A percentile compares a stretch with the other conserved stretches of the same genome.
Evolutionary conservation across 176 grass and related monocot species (phyloP).

Genomic region (Cenchrus americanus): DNA sequence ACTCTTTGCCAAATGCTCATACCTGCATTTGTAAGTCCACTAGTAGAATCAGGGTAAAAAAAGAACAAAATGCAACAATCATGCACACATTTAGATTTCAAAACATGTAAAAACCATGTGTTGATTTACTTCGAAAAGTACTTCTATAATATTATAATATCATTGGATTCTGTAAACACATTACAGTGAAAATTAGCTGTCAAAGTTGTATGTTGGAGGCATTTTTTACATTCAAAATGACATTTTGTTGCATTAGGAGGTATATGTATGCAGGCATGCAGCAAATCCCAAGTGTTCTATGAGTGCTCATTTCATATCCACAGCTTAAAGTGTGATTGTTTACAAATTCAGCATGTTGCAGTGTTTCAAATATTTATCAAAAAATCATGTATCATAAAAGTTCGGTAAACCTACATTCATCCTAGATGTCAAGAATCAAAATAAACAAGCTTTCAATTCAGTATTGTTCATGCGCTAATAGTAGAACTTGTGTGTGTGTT

Average conservation of each 20-base stretch:
- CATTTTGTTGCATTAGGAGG: background rate
- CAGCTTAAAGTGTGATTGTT: background rate
- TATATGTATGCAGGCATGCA: background rate
- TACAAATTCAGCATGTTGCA: background rate
- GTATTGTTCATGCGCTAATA: background rate
- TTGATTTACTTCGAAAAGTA: background rate
- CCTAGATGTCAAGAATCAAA: conserved; percentile 5
- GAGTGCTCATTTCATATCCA: background rate
- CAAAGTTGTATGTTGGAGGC: background rate
- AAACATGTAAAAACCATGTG: conserved; percentile 5
- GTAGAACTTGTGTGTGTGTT: background rate
- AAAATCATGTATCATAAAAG: background rate
- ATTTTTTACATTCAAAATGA: background rate
- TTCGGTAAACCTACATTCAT: background rate
- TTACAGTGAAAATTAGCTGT: background rate
- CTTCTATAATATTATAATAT: background rate
- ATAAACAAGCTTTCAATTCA: conserved; percentile 1
- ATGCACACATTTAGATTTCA: conserved; percentile 1
- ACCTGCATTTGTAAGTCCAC: conserved; percentile 63
- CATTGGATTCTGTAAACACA: background rate
- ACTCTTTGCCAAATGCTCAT: conserved; percentile 91
- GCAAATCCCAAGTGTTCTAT: background rate
- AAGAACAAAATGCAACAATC: background rate
- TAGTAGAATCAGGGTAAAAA: conserved; percentile 29
- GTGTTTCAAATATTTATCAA: background rate